A percentile compares a stretch with the other conserved stretches of the same genome.
Evolutionary conservation across 768 basidiomycete species (phyloP).

Genomic region (Tricholomella constricta): DNA sequence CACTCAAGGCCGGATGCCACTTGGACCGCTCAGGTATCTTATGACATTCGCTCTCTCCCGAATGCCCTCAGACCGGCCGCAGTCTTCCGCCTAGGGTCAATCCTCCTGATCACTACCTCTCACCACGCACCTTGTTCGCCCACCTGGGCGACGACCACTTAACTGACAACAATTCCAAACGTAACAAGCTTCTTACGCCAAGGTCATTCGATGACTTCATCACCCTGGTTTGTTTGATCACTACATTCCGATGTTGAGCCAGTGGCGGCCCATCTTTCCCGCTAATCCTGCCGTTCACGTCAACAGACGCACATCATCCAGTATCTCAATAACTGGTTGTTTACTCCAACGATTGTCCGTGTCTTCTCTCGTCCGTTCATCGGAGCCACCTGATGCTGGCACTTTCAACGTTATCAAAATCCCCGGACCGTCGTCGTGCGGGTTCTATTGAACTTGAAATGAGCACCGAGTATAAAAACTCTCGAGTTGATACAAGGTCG

Average conservation of each 20-base stretch:
- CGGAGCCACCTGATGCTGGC: neutral
- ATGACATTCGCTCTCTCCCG: no score
- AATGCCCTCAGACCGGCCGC: neutral
- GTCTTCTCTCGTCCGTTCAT: no score
- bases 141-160: neutral
- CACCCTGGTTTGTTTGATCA: neutral
- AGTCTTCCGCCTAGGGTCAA: neutral
- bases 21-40: no score
- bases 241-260: constrained; percentile 12
- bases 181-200: neutral
- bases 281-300: neutral
- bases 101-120: neutral
- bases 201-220: constrained; percentile 1
- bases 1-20: no score
- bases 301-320: no score
- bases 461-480: no score
- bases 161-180: neutral
- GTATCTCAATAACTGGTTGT: no score
- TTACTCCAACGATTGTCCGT: no score
- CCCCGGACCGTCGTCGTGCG: no score
- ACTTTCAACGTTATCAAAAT: neutral
- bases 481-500: no score
- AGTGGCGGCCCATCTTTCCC: constrained; percentile 10
- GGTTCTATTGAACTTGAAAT: no score
- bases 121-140: neutral